phyloP scores from a whole-genome alignment of 2,329 filamentous ascomycete species.

The Verticillium tricorpus region DNA sequence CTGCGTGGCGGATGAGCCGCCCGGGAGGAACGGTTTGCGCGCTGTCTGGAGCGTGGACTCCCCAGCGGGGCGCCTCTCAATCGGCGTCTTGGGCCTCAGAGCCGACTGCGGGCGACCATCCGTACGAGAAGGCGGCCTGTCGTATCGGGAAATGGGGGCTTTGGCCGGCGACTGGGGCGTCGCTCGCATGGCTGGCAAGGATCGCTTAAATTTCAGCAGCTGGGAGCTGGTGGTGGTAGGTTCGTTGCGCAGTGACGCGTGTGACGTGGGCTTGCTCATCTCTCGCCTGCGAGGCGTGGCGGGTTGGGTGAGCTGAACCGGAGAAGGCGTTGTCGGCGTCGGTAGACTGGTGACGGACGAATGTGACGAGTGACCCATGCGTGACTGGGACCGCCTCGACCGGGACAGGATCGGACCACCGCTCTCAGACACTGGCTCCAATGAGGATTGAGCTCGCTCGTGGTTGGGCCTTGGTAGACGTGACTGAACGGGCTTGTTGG shows the following conservation, averaged over 20 bases:
- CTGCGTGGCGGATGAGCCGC: conserved; percentile 67
- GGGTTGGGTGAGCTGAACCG: conserved; percentile 47
- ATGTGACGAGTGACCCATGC: conserved; percentile 64
- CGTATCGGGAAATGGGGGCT: conserved; percentile 39
- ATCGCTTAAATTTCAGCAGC: conserved; percentile 61
- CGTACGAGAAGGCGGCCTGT: conserved; percentile 56
- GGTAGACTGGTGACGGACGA: conserved; percentile 63
- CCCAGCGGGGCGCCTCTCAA: conserved; percentile 49
- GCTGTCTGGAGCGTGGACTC: conserved; percentile 48
- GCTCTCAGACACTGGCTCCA: conserved; percentile 92
- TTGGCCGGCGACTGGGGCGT: conserved; percentile 45
- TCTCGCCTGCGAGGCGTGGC: conserved; percentile 59
- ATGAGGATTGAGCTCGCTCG: conserved; percentile 66
- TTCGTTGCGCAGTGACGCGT: conserved; percentile 50
- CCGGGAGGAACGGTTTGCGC: conserved; percentile 74
- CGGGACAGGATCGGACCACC: conserved; percentile 63
- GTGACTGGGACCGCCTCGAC: conserved; percentile 59
- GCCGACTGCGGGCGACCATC: conserved; percentile 46
- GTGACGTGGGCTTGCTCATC: conserved; percentile 50
- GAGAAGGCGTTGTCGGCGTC: conserved; percentile 55
- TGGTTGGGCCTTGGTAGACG: conserved; percentile 76
- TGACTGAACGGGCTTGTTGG: conserved; percentile 68
- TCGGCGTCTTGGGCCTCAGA: conserved; percentile 65
- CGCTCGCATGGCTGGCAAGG: conserved; percentile 54
- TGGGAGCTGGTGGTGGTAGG: conserved; percentile 63